Conservation (phyloP, 345 rosid genomes). For the Cardamine occulta region DNA sequence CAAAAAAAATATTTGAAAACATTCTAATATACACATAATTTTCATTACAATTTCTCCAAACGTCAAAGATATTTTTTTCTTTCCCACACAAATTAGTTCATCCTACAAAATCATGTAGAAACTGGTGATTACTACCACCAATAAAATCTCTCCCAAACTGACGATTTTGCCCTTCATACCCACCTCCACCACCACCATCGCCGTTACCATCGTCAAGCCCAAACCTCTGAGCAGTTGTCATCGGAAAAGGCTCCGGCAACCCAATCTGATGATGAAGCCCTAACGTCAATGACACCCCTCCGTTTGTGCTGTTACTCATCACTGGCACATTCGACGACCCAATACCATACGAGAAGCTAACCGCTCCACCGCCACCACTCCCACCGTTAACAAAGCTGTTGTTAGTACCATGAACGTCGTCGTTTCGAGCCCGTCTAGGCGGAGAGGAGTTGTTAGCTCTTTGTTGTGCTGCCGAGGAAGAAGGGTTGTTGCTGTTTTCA, state of each 20-base stretch:
- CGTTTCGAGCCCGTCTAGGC: conserved; percentile 55
- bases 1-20: conserved; percentile 9
- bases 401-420: conserved; percentile 37
- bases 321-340: conserved; percentile 42
- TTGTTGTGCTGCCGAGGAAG: conserved; percentile 37
- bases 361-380: conserved; percentile 49
- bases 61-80: conserved; percentile 21
- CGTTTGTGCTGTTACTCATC: conserved; percentile 47
- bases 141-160: conserved; percentile 69
- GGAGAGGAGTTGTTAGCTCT: conserved; percentile 41
- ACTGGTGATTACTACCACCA: conserved; percentile 70
- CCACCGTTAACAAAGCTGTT: conserved; percentile 48
- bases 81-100: conserved; percentile 46
- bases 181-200: conserved; percentile 53
- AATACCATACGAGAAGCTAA: conserved; percentile 44
- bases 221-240: conserved; percentile 66
- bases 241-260: conserved; percentile 66
- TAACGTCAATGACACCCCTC: conserved; percentile 73
- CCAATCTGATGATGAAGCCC: conserved; percentile 89
- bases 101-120: conserved; percentile 89
- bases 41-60: conserved; percentile 29
- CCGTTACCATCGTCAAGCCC: conserved; percentile 63
- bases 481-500: conserved; percentile 38
- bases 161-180: conserved; percentile 64
- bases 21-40: conserved; percentile 40